Percentiles rank a stretch among this genome's conserved stretches.
Evolutionary conservation across 2,329 filamentous ascomycete species (phyloP).

Genomic region (Pseudogymnoascus sp.): DNA sequence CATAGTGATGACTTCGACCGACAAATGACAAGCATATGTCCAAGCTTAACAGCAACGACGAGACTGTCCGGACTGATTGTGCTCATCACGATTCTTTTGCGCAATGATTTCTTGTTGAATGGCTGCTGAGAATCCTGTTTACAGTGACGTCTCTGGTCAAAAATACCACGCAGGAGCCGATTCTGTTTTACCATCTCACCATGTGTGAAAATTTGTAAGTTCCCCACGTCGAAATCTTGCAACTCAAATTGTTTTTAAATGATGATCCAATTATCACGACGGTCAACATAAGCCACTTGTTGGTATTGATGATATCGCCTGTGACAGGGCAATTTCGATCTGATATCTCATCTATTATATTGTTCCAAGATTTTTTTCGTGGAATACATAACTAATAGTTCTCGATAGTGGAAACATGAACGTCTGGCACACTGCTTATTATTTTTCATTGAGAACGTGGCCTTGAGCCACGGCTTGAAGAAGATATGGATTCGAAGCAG

Average conservation of each 20-base stretch:
- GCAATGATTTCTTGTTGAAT: neutral
- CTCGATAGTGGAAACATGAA: neutral
- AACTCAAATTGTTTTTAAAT: constrained; percentile 36
- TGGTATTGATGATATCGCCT: constrained; percentile 72
- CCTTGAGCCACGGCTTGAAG: constrained; percentile 1
- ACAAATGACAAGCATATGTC: constrained; percentile 97
- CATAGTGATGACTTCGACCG: constrained; percentile 74
- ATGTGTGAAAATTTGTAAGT: constrained; percentile 9
- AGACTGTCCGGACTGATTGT: constrained; percentile 43
- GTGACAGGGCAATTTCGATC: constrained; percentile 56
- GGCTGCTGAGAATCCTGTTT: constrained; percentile 13
- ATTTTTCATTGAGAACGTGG: constrained; percentile 8
- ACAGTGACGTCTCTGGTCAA: constrained; percentile 11
- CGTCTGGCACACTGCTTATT: neutral
- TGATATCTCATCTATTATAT: constrained; percentile 20
- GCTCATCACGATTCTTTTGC: constrained; percentile 19
- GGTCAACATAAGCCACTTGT: constrained; percentile 69
- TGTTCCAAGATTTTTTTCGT: constrained; percentile 9
- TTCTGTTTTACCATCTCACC: constrained; percentile 12
- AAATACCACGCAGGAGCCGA: constrained; percentile 17
- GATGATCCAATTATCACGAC: constrained; percentile 78
- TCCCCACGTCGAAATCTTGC: constrained; percentile 8
- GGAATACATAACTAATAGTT: constrained; percentile 2
- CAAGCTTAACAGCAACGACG: constrained; percentile 58
- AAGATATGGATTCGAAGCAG: neutral